phyloP scores from a whole-genome alignment of 2,329 filamentous ascomycete species.

The Chrysoporthe puriensis region DNA sequence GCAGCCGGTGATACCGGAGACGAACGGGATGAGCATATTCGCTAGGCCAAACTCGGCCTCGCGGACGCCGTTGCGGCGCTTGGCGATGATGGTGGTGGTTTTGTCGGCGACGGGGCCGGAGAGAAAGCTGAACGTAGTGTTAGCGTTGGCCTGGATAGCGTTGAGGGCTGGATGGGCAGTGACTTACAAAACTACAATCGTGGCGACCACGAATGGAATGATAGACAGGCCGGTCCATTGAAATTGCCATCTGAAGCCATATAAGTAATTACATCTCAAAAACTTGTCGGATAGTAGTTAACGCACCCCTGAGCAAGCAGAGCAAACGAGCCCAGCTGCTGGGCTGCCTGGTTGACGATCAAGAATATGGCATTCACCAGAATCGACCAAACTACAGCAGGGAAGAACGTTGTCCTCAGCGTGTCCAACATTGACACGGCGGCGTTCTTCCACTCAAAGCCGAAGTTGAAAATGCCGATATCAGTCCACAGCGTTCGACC shows the following conservation, averaged over 20 bases:
- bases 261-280: neutral
- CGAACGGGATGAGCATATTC: conserved; percentile 38
- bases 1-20: conserved; percentile 35
- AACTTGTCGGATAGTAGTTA: neutral
- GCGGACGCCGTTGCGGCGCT: conserved; percentile 34
- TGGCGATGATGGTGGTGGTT: conserved; percentile 37
- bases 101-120: conserved; percentile 38
- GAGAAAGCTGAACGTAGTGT: conserved; percentile 27
- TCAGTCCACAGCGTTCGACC: conserved; percentile 38
- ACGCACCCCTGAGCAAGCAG: conserved; percentile 34
- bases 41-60: conserved; percentile 41
- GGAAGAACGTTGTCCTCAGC: conserved; percentile 39
- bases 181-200: conserved; percentile 27
- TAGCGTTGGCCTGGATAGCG: neutral
- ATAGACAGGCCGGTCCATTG: conserved; percentile 36
- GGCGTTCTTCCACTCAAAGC: conserved; percentile 36
- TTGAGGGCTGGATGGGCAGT: neutral
- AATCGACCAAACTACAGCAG: conserved; percentile 40
- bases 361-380: conserved; percentile 37
- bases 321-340: conserved; percentile 34
- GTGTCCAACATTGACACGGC: conserved; percentile 35
- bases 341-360: conserved; percentile 35
- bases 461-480: conserved; percentile 38
- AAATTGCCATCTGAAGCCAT: conserved; percentile 33
- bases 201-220: conserved; percentile 33